Conservation (phyloP, 2,329 filamentous ascomycete species). For the Boeremia exigua region DNA sequence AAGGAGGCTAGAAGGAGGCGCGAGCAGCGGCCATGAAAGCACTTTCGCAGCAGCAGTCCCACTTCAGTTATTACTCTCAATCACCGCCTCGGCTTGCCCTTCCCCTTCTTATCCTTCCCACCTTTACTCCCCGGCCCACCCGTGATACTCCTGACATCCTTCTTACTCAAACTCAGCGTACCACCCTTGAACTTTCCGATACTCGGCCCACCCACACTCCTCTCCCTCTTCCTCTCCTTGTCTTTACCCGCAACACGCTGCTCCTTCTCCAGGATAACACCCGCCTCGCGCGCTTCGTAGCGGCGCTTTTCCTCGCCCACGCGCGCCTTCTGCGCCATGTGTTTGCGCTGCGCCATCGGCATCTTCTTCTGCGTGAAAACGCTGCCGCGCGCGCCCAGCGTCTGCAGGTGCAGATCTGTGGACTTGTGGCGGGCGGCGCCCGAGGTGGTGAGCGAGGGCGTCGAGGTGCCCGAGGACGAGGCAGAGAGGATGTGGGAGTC, state of each 20-base stretch:
- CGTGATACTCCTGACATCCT: conserved; percentile 73
- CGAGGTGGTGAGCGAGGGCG: conserved; percentile 52
- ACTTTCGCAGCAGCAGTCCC: no score
- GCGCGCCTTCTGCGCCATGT: conserved; percentile 74
- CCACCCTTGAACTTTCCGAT: conserved; percentile 83
- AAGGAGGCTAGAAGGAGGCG: no score
- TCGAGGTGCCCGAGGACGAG: conserved; percentile 53
- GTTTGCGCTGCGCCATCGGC: conserved; percentile 85
- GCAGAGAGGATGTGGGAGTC: conserved; percentile 86
- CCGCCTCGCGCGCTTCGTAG: conserved; percentile 84
- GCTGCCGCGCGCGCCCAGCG: conserved; percentile 77
- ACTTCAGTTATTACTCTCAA: not conserved
- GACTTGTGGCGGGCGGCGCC: conserved; percentile 82
- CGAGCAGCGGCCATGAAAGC: no score
- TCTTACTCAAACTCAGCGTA: conserved; percentile 77
- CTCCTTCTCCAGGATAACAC: conserved; percentile 78
- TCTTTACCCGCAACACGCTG: conserved; percentile 49
- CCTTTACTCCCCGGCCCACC: conserved; percentile 57
- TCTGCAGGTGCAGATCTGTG: conserved; percentile 80
- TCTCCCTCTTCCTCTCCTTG: conserved; percentile 59
- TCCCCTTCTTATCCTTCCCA: conserved; percentile 23
- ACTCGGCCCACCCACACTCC: conserved; percentile 74
- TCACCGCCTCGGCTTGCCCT: conserved; percentile 11
- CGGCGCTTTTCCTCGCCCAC: conserved; percentile 73
- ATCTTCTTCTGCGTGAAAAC: conserved; percentile 82